Evolutionary conservation across 2,329 filamentous ascomycete genomes (phyloP), one percentile per base, ranked within the genome.

Genomic region (Alternaria atra): DNA sequence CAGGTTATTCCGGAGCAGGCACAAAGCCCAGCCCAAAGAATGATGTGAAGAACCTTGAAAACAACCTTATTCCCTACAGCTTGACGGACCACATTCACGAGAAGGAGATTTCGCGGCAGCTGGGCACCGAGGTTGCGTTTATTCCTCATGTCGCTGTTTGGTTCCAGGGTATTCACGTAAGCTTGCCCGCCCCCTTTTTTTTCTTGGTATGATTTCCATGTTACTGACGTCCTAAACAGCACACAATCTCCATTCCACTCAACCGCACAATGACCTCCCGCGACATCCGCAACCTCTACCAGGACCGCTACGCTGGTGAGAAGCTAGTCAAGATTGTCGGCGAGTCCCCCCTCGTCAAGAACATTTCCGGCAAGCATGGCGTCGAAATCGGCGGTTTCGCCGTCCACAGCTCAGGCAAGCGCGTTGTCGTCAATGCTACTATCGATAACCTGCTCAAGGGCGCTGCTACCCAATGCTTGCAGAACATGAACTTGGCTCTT

Each of bases 381-480:
- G 90, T 97, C 4, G 94, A 98, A 82, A 93, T 99, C 79, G 95
- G 95, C 61, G 94, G 92, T 0, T 98, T 98, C 73, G 93, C 92
- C n/a, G 93, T 97, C 39, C 91, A 97, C 81, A 92, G 87, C 69
- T 89, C 87, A 23, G 94, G 94, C 59, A 95, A 93, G 86, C 87
- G 95, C 52, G 94, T 96, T 0, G 94, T 98, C n/a, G 87, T 98
- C 65, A 96, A 94, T 76, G 92, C 91, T 17, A 97, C 92, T 3
- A 97, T 97, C 73, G 94, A 97, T 80, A 97, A 97, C 80, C 82
- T 97, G 69, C 85, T 95, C 71, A 97, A 97, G 87, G 94, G 94
- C 61, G 94, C 94, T 55, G 92, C 92, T 6, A 97, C 94, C 10
- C 94, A 97, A 79, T 97, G 93, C 82, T 81, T 97, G 78, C 94